Conservation (phyloP, 1,139 yeast species). For the Yamadazyma aaseri region DNA sequence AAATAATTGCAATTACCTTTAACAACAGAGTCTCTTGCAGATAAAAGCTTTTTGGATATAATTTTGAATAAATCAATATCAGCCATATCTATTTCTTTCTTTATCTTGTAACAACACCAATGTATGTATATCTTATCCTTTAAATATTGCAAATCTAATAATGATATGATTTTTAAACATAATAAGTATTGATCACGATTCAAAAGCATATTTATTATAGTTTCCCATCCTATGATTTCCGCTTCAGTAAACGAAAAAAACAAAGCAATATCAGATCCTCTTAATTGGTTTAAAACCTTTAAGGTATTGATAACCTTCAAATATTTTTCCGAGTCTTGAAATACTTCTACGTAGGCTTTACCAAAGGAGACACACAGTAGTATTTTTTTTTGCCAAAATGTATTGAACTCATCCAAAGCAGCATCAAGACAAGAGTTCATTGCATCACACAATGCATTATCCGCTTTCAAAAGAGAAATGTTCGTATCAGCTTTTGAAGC, state of each 20-base stretch:
- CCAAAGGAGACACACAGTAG: conserved; percentile 86
- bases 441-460: conserved; percentile 55
- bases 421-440: conserved; percentile 72
- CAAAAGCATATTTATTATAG: conserved; percentile 57
- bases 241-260: conserved; percentile 62
- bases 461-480: conserved; percentile 54
- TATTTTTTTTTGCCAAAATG: conserved; percentile 75
- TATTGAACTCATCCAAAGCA: conserved; percentile 73
- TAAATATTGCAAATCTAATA: conserved; percentile 46
- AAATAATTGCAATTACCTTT: conserved; percentile 28
- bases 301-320: conserved; percentile 58
- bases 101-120: conserved; percentile 82
- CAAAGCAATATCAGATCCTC: conserved; percentile 65
- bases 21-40: conserved; percentile 14
- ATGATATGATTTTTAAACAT: conserved; percentile 59
- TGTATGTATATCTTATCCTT: conserved; percentile 60
- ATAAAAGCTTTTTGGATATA: conserved; percentile 46
- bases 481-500: conserved; percentile 87
- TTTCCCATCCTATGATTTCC: conserved; percentile 51
- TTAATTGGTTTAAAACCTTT: conserved; percentile 67
- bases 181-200: conserved; percentile 61
- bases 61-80: conserved; percentile 59
- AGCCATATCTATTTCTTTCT: conserved; percentile 47
- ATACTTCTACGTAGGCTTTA: conserved; percentile 54
- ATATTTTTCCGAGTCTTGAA: conserved; percentile 57